Evolutionary conservation across 768 basidiomycete species (phyloP).

Genomic region (Nidula microcarpa): DNA sequence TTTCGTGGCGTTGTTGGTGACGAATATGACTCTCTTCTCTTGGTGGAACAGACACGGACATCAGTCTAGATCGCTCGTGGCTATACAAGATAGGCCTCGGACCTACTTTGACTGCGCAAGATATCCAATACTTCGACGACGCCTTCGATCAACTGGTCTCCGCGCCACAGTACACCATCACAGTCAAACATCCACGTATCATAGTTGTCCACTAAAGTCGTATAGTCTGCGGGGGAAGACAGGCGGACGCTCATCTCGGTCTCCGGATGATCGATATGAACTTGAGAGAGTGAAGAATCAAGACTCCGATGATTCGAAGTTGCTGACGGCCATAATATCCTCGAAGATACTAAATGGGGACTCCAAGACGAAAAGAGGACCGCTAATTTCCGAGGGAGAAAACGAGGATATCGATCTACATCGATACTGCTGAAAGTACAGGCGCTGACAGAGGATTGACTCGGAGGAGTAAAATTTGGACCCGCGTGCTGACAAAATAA

Average conservation of each 20-base stretch:
- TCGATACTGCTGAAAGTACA: too few species aligned
- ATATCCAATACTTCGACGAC: constrained; percentile 70
- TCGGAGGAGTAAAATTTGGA: too few species aligned
- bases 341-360: neutral
- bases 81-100: neutral
- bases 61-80: neutral
- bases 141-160: constrained; percentile 75
- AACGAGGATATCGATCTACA: neutral
- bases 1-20: constrained; percentile 97
- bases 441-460: too few species aligned
- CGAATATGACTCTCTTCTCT: constrained; percentile 88
- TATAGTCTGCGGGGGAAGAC: constrained; percentile 41
- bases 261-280: neutral
- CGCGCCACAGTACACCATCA: constrained; percentile 93
- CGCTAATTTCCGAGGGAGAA: neutral
- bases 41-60: constrained; percentile 5
- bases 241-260: constrained; percentile 31
- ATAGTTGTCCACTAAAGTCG: constrained; percentile 54
- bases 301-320: neutral
- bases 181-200: constrained; percentile 98
- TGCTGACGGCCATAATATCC: neutral
- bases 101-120: constrained; percentile 70
- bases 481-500: too few species aligned
- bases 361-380: neutral
- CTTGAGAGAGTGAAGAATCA: neutral